phyloP scores from a whole-genome alignment of 2,329 filamentous ascomycete genomes.

The Aspergillus melleus region DNA sequence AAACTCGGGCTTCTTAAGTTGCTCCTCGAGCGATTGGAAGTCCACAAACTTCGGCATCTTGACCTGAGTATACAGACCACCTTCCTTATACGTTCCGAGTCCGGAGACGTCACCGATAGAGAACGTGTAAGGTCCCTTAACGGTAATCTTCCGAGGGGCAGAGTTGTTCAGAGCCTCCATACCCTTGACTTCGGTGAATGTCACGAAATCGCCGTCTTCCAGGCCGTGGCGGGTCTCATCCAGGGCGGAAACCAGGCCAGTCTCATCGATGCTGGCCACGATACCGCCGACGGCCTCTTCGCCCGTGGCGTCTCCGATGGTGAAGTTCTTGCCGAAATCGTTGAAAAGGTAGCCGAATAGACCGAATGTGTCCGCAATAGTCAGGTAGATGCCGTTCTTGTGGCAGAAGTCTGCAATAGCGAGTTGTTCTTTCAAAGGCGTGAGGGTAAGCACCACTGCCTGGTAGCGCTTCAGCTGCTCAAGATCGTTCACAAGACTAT shows the following conservation, averaged over 20 bases:
- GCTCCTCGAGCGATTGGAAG: slow-evolving; percentile 77
- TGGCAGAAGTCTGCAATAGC: slow-evolving; percentile 91
- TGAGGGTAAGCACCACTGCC: slow-evolving; percentile 85
- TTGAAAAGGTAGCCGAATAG: slow-evolving; percentile 96
- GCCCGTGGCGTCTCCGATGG: slow-evolving; percentile 83
- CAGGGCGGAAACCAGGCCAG: slow-evolving; percentile 85
- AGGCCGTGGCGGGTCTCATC: slow-evolving; percentile 94
- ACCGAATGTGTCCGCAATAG: slow-evolving; percentile 85
- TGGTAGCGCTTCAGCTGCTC: slow-evolving; percentile 87
- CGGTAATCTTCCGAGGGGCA: slow-evolving; percentile 84
- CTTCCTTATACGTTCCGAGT: slow-evolving; percentile 81
- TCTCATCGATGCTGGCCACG: slow-evolving; percentile 82
- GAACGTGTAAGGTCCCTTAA: slow-evolving; percentile 96
- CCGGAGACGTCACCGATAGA: slow-evolving; percentile 91
- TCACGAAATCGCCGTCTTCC: slow-evolving; percentile 95
- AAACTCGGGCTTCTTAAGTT: slow-evolving; percentile 84
- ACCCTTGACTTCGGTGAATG: slow-evolving; percentile 88
- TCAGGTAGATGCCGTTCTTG: slow-evolving; percentile 85
- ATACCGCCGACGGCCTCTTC: slow-evolving; percentile 87
- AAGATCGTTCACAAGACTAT: slow-evolving; percentile 72
- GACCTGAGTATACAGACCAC: slow-evolving; percentile 90
- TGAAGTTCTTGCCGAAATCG: slow-evolving; percentile 94
- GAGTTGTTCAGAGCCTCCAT: slow-evolving; percentile 84
- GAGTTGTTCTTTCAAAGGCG: slow-evolving; percentile 76
- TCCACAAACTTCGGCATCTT: slow-evolving; percentile 96